Base-by-base conservation (phyloP, 805 yeast species). In the Komagataella phaffii region DNA sequence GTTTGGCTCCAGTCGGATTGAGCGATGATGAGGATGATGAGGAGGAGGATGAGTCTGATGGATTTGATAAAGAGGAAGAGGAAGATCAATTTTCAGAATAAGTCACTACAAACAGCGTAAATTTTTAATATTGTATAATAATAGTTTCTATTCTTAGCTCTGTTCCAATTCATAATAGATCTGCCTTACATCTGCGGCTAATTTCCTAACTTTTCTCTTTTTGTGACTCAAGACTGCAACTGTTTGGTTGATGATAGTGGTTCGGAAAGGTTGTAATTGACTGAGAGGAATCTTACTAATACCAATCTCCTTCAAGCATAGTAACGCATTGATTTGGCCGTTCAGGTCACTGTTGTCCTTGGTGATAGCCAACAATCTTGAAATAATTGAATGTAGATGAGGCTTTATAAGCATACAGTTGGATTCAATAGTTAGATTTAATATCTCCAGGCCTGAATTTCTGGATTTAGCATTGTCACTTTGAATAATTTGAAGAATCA, bases 141-240 rank as follows among this genome's bases (percentile, higher is more conserved):
- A 8, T 14, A 3, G 12, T 17, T 2, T 17, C 8, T 17, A 18
- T 7, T 18, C 4, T 18, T 14, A 18, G 8, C 59, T 56, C 50
- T 62, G 63, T 1, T 65, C 69, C 51, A 74, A 57, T 57, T 85
- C 95, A 63, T 70, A 87, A 59, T 79, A 83, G 0, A 74, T 69
- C 62, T 91, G 97, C 60, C 96, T 77, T 51, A 91, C 79, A 57
- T 85, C 88, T 51, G 85, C 81, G 6, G 91, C 85, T 50, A 79
- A 73, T 61, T 80, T 83, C 61, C 99, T 77, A 1, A 91, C 87
- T 2, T 65, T 68, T 64, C 99, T 76, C 61, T 74, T 83, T 49
- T 73, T 74, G 63, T 91, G 96, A 57, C 85, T 93, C 55, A 93
- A 68, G 0, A 76, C 81, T 1, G 60, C 62, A 1, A 68, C 69